Evolutionary conservation across 768 basidiomycete species (phyloP).

Genomic region (Phylloporus sp.): DNA sequence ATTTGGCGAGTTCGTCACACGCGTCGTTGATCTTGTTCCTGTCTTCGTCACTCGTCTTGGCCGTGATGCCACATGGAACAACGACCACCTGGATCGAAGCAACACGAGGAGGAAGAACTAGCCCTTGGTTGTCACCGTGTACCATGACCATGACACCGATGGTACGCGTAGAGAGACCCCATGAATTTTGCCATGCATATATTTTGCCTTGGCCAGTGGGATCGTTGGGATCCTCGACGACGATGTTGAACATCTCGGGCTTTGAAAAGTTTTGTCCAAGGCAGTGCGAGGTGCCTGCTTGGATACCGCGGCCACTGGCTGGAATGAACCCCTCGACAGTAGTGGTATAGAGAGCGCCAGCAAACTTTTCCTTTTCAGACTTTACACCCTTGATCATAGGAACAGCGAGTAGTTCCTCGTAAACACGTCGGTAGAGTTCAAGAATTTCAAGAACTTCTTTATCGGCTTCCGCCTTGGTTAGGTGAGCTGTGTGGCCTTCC

Average conservation of each 20-base stretch:
- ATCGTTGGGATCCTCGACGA: constrained; percentile 90
- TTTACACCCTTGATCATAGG: constrained; percentile 97
- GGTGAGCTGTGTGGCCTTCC: constrained; percentile 95
- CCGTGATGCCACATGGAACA: constrained; percentile 93
- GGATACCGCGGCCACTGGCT: constrained; percentile 94
- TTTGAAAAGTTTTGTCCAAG: constrained; percentile 98
- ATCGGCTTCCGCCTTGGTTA: constrained; percentile 87
- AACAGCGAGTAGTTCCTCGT: constrained; percentile 94
- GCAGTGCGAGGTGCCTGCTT: constrained; percentile 96
- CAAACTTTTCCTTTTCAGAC: constrained; percentile 99
- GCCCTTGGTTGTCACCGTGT: constrained; percentile 95
- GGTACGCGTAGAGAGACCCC: constrained; percentile 94
- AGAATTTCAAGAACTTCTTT: constrained; percentile 89
- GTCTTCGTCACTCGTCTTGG: constrained; percentile 66
- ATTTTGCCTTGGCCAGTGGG: constrained; percentile 60
- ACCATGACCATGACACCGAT: constrained; percentile 99
- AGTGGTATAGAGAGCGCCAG: constrained; percentile 96
- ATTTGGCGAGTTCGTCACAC: constrained; percentile 72
- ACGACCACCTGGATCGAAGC: constrained; percentile 89
- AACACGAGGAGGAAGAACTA: constrained; percentile 95
- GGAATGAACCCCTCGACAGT: constrained; percentile 98
- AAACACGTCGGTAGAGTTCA: constrained; percentile 91
- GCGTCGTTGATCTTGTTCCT: constrained; percentile 67
- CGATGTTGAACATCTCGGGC: constrained; percentile 96
- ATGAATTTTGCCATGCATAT: constrained; percentile 97